Evolutionary conservation across 2,329 filamentous ascomycete species (phyloP), one percentile per base, ranked within the genome.

Genomic region (Metarhizium humberi): DNA sequence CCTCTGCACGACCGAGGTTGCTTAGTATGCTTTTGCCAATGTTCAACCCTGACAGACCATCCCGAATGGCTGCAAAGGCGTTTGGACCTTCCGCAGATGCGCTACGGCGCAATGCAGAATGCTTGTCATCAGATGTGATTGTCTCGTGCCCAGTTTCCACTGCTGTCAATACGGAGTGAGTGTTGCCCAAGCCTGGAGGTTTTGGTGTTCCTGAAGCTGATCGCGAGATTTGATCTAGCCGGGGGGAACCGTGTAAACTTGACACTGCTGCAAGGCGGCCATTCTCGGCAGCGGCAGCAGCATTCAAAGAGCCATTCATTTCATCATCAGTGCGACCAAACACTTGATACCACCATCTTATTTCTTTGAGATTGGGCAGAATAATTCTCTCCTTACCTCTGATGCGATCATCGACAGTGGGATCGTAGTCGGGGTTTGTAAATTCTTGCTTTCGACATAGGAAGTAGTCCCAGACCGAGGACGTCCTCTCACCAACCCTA

Each of bases 391-490:
- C 92, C 56, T 86, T 85, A 4, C 89, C 90, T 55, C 88, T 84
- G 56, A 86, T 77, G 48, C 88, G 84, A 64, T 96, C 91, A 59
- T 96, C 88, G 40, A 92, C 76, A 0, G 82, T 77, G 7, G 76
- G 67, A 54, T 95, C 86, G 66, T 92, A 99, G 36, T 86, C 79
- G 0, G 85, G 80, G 64, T 97, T 97, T 42, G 84, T 75, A 64
- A 97, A 99, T 64, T 96, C 88, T 20, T 81, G 76, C 60, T 82
- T 85, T 11, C 92, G 83, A 47, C 87, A 84, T 7, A 97, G 75
- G 70, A 99, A 97, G 68, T 97, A 96, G 62, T 94, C 88, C 94
- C 94, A 99, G 1, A 96, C 94, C 25, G 90, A 95, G 3, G 87
- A 80, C 3, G 91, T 95, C 54, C 82, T 79, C 63, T 91, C 85